Evolutionary conservation across 768 basidiomycete species (phyloP).

Genomic region (Pulveroboletus ravenelii): DNA sequence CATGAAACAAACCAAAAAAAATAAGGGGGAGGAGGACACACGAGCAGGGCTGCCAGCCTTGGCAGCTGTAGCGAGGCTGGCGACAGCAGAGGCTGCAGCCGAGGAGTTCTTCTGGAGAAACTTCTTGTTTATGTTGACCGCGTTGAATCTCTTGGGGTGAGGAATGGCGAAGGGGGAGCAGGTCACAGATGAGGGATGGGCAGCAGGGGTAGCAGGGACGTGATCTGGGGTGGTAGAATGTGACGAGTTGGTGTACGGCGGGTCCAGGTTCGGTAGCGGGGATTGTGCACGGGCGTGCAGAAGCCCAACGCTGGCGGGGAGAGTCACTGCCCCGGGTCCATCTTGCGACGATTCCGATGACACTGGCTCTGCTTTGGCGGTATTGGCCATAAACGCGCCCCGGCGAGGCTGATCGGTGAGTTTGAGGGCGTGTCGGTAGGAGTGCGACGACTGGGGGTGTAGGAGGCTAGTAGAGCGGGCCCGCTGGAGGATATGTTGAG

Average conservation of each 20-base stretch:
- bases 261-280: constrained; percentile 13
- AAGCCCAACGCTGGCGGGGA: constrained; percentile 3
- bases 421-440: constrained; percentile 10
- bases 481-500: background rate
- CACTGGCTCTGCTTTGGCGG: constrained; percentile 44
- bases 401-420: constrained; percentile 44
- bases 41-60: constrained; percentile 53
- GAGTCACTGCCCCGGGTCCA: constrained; percentile 11
- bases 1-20: constrained; percentile 6
- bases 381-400: constrained; percentile 80
- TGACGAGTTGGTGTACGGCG: constrained; percentile 5
- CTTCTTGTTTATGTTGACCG: constrained; percentile 93
- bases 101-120: constrained; percentile 88
- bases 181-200: constrained; percentile 5
- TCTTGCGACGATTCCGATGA: constrained; percentile 38
- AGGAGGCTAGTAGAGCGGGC: background rate
- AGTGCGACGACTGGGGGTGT: background rate
- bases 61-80: constrained; percentile 35
- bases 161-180: constrained; percentile 32
- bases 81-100: constrained; percentile 40
- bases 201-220: constrained; percentile 4
- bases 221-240: constrained; percentile 18
- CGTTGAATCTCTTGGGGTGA: constrained; percentile 80
- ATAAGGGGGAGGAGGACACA: constrained; percentile 33
- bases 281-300: constrained; percentile 14